Base-by-base conservation (phyloP, 148 eudicot species). In the Pouteria glomerata region DNA sequence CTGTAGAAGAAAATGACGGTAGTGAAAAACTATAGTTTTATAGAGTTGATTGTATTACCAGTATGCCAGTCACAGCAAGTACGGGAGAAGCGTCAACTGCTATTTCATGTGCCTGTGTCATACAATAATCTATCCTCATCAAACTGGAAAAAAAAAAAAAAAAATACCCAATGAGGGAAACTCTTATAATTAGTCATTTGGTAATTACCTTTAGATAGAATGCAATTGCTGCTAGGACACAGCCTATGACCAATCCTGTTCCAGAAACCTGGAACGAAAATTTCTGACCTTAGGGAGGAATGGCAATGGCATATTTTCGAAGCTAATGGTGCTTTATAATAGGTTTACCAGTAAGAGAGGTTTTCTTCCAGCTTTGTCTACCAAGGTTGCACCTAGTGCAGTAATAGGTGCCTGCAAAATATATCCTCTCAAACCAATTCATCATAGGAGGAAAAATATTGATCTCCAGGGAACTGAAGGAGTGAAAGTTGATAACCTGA, bases 321-420 rank as follows among this genome's bases (percentile, higher is more conserved):
- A 66, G 68, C 19, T 55, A 51, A 42, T 37, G 33, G 26, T 66
- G 12, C n/a, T 42, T 13, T 24, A 63, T 51, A 11, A 45, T 61
- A 65, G 58, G 57, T 42, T 69, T 89, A 93, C 98, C 97, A 93
- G 75, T 78, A 93, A 66, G 64, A 90, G 90, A 31, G 96, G 96
- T 69, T 93, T 93, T 73, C 98, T 81, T 81, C 98, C 98, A 21
- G 84, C 88, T 78, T 71, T 93, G 82, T 93, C 98, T 41, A 93
- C 82, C 53, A 93, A 74, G 29, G 80, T 67, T 60, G 96, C 93
- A 30, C 89, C 91, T 8, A 86, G 57, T 45, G 75, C 82, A 48
- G 96, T 88, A 50, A 93, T 70, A 29, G 85, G 79, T 52, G 90
- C 85, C 93, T 89, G 86, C 37, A 70, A 64, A 60, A 59, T 57